These are phyloP conservation scores for Collybiopsis confluens DNA, from an alignment of 768 basidiomycete genomes.

Conservation along the genomic window DNA sequence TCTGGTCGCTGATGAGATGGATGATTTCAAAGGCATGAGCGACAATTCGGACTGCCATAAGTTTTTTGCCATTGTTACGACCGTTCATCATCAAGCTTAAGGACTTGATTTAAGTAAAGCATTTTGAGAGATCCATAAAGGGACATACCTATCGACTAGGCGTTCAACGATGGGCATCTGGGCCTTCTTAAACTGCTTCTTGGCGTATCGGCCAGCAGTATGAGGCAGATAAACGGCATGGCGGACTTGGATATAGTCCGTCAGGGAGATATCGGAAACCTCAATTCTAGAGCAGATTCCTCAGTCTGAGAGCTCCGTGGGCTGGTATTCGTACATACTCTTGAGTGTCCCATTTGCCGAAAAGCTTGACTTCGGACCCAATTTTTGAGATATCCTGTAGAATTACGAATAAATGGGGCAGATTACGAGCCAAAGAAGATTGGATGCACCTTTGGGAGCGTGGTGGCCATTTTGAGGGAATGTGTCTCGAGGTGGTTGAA, in stretches of 20 bases:
- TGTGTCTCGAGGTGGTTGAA: conserved; percentile 25
- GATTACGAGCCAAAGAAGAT: neutral
- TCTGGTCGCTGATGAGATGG: conserved; percentile 99
- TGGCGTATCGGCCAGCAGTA: conserved; percentile 98
- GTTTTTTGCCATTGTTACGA: conserved; percentile 99
- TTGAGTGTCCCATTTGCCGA: conserved; percentile 98
- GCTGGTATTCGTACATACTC: conserved; percentile 59
- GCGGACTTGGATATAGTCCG: conserved; percentile 99
- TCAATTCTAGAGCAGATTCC: conserved; percentile 62
- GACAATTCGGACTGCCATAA: conserved; percentile 97
- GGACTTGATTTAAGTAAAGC: neutral
- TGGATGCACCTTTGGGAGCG: conserved; percentile 53
- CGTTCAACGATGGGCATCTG: conserved; percentile 99
- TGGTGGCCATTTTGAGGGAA: conserved; percentile 61
- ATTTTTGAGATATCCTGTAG: conserved; percentile 65
- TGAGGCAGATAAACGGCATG: conserved; percentile 97
- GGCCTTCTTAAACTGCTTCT: conserved; percentile 99
- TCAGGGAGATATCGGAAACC: conserved; percentile 98
- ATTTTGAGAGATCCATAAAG: neutral
- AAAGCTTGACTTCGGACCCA: conserved; percentile 89
- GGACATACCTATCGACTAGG: conserved; percentile 86
- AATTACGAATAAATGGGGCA: neutral
- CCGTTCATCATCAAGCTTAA: conserved; percentile 99
- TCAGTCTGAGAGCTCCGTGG: neutral
- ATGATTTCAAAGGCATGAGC: conserved; percentile 99